Conservation (phyloP, 2,329 filamentous ascomycete genomes). For the Cladophialophora exuberans region DNA sequence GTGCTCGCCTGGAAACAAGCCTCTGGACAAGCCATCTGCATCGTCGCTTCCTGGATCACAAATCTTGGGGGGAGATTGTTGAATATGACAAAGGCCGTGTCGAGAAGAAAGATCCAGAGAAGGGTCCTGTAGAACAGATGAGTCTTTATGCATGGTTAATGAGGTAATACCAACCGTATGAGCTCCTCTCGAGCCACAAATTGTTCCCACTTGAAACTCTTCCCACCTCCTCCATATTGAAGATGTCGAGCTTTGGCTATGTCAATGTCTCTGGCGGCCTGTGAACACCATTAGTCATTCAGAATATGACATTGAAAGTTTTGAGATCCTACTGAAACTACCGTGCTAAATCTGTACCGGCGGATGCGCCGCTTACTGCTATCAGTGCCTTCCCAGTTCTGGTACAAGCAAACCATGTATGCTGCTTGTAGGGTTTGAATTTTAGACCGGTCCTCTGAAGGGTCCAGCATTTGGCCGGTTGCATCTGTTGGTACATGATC, state of each 20-base stretch:
- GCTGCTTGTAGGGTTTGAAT: slow-evolving; percentile 43
- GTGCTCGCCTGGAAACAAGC: slow-evolving; percentile 43
- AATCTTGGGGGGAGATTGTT: slow-evolving; percentile 47
- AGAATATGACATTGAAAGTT: no score
- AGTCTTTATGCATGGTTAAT: slow-evolving; percentile 41
- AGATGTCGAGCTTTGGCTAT: slow-evolving; percentile 35
- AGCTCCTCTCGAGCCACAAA: no score
- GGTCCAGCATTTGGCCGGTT: slow-evolving; percentile 1
- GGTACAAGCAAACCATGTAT: slow-evolving; percentile 44
- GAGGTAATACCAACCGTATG: no score
- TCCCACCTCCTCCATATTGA: no score
- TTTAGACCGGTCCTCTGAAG: slow-evolving; percentile 25
- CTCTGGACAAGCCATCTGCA: slow-evolving; percentile 42
- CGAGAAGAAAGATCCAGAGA: slow-evolving; percentile 43
- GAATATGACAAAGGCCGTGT: slow-evolving; percentile 47
- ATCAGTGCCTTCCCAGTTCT: slow-evolving; percentile 46
- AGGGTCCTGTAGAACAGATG: slow-evolving; percentile 43
- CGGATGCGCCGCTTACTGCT: slow-evolving; percentile 41
- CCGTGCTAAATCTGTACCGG: slow-evolving; percentile 37
- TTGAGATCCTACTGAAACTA: no score
- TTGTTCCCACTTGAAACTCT: no score
- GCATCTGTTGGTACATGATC: slow-evolving; percentile 31
- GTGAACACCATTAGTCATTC: no score
- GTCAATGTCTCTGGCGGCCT: slow-evolving; percentile 40
- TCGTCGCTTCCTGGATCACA: slow-evolving; percentile 45